phyloP scores from a whole-genome alignment of 2,329 filamentous ascomycete genomes.

The Ambrosiella cleistominuta region DNA sequence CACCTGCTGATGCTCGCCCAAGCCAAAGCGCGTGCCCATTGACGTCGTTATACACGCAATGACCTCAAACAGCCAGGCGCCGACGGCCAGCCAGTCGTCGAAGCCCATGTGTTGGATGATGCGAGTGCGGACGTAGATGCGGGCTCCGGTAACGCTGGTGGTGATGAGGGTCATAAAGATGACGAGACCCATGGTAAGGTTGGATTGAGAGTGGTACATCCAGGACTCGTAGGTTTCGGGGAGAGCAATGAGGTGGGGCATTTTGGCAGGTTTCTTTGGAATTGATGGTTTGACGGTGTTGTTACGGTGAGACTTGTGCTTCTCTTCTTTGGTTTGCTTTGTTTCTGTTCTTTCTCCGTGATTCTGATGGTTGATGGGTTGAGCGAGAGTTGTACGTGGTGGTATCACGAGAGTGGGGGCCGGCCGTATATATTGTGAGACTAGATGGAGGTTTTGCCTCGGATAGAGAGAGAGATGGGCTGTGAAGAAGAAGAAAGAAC shows the following conservation, averaged over 20 bases:
- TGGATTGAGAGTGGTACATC: conserved; percentile 7
- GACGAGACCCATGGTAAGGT: conserved; percentile 16
- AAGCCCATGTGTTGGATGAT: conserved; percentile 16
- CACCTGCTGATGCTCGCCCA: conserved; percentile 17
- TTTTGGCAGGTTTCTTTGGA: neutral
- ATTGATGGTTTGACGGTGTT: neutral
- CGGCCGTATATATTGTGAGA: no score
- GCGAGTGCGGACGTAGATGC: conserved; percentile 18
- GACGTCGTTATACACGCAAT: neutral
- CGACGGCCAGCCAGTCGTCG: conserved; percentile 18
- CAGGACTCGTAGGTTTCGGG: neutral
- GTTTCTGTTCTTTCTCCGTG: no score
- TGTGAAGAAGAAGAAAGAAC: no score
- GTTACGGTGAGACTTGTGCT: neutral
- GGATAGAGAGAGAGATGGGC: no score
- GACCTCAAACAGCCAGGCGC: conserved; percentile 15
- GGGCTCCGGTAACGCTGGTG: conserved; percentile 16
- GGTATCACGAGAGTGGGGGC: no score
- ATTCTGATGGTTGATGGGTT: no score
- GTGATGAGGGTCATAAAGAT: conserved; percentile 16
- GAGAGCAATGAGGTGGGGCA: conserved; percentile 1
- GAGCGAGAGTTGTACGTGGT: no score
- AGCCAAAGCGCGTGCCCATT: conserved; percentile 16
- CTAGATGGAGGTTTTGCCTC: no score
- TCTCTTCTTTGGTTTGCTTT: neutral